phyloP scores from a whole-genome alignment of 371 early-diverging fungal genomes.

The Rhizopus sp. region DNA sequence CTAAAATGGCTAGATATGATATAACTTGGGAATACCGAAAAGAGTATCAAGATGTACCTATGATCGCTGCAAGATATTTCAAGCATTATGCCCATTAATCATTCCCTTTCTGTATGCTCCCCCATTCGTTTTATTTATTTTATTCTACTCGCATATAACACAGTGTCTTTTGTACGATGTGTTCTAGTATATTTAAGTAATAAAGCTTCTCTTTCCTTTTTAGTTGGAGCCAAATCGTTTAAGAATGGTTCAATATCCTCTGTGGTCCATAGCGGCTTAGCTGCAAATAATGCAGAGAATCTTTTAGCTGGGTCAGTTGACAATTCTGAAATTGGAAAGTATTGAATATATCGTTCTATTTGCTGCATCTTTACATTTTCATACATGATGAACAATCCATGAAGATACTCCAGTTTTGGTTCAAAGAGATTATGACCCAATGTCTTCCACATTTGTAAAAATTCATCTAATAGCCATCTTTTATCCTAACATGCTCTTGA shows the following conservation, averaged over 20 bases:
- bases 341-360: slow-evolving; percentile 38
- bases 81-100: slow-evolving; percentile 3
- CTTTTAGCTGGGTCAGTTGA: slow-evolving; percentile 54
- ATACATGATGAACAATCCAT: slow-evolving; percentile 28
- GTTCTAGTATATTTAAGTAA: slow-evolving; percentile 51
- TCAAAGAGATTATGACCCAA: slow-evolving; percentile 36
- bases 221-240: slow-evolving; percentile 49
- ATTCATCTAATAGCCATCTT: slow-evolving; percentile 52
- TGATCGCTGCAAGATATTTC: slow-evolving; percentile 32
- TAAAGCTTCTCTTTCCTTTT: slow-evolving; percentile 52
- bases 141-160: slow-evolving; percentile 43
- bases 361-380: slow-evolving; percentile 21
- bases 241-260: slow-evolving; percentile 57
- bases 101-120: background rate
- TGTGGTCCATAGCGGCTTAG: slow-evolving; percentile 51
- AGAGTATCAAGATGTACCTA: slow-evolving; percentile 38
- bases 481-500: slow-evolving; percentile 33
- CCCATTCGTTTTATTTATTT: slow-evolving; percentile 27
- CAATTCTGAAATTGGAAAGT: slow-evolving; percentile 52
- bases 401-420: slow-evolving; percentile 28
- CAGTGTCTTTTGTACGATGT: slow-evolving; percentile 23
- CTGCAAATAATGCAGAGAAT: slow-evolving; percentile 53
- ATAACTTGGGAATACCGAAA: slow-evolving; percentile 44
- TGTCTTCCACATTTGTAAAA: slow-evolving; percentile 47
- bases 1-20: slow-evolving; percentile 33